phyloP scores from a whole-genome alignment of 768 basidiomycete genomes.

The Leccinum truebloodii region DNA sequence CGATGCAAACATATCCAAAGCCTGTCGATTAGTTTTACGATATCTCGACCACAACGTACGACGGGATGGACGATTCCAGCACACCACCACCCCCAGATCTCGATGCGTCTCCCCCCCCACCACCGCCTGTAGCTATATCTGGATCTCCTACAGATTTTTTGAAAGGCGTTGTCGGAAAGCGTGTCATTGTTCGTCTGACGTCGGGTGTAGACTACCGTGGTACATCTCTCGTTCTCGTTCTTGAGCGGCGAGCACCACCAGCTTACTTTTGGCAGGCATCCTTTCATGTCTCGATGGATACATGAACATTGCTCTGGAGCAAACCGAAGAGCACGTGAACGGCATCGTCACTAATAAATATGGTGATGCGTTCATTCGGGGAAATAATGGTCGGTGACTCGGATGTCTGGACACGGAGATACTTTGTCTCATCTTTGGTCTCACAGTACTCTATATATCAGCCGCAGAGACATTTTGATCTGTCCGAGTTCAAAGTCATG shows the following conservation, averaged over 20 bases:
- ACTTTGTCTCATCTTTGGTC: not conserved
- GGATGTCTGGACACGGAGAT: no score
- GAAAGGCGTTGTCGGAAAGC: conserved; percentile 95
- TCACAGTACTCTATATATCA: conserved; percentile 77
- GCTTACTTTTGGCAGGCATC: conserved; percentile 56
- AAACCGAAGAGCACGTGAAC: conserved; percentile 94
- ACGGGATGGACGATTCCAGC: conserved; percentile 25
- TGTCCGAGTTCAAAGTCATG: not conserved
- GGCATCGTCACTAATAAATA: conserved; percentile 86
- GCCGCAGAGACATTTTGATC: conserved; percentile 59
- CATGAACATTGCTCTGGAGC: conserved; percentile 98
- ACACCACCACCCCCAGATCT: conserved; percentile 42
- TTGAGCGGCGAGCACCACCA: not conserved
- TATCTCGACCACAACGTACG: not conserved
- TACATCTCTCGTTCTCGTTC: conserved; percentile 34
- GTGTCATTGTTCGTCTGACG: conserved; percentile 87
- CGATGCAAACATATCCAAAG: not conserved
- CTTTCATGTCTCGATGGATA: conserved; percentile 96
- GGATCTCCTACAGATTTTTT: conserved; percentile 93
- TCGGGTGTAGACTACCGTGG: conserved; percentile 95
- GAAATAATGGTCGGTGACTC: conserved; percentile 85
- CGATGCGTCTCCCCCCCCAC: conserved; percentile 47
- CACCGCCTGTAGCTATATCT: conserved; percentile 47
- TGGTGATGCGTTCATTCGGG: conserved; percentile 94
- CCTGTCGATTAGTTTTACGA: not conserved